phyloP scores from a whole-genome alignment of 345 rosid genomes.

The Excoecaria agallocha region DNA sequence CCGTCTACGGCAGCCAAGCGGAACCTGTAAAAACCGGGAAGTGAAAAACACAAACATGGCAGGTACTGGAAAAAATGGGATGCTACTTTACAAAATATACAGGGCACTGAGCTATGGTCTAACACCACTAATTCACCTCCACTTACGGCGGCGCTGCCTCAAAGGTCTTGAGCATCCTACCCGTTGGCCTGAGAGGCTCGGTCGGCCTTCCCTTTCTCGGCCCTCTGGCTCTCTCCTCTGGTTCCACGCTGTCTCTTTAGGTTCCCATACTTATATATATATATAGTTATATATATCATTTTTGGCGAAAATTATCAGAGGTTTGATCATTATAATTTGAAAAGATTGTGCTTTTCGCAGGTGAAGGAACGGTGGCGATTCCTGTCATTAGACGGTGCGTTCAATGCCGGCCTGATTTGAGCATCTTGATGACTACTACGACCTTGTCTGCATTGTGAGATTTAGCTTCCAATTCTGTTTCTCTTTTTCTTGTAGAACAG shows the following conservation, averaged over 20 bases:
- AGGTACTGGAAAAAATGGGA: constrained; percentile 33
- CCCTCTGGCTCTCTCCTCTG: constrained; percentile 75
- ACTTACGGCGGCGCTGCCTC: constrained; percentile 63
- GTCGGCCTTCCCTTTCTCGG: constrained; percentile 61
- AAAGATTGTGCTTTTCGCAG: constrained; percentile 25
- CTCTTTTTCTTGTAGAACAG: too few relatives aligned
- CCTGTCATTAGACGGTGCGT: constrained; percentile 64
- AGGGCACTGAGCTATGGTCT: constrained; percentile 54
- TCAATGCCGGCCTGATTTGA: constrained; percentile 49
- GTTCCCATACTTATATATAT: too few relatives aligned
- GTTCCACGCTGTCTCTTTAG: constrained; percentile 95
- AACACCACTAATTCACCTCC: constrained; percentile 67
- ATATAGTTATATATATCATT: too few relatives aligned
- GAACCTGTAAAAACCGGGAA: not conserved
- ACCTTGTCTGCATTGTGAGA: constrained; percentile 71
- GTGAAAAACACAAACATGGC: not conserved
- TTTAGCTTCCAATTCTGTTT: not conserved
- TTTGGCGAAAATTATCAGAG: not conserved
- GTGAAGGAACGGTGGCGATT: constrained; percentile 95
- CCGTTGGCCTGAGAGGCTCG: constrained; percentile 87
- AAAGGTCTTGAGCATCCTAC: constrained; percentile 67
- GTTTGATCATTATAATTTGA: not conserved
- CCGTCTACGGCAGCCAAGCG: not conserved
- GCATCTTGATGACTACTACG: constrained; percentile 73
- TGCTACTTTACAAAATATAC: constrained; percentile 56